Percentiles rank a stretch among this genome's conserved stretches.
Conservation (phyloP, 2,329 filamentous ascomycete genomes). For the Claviceps purpurea region DNA sequence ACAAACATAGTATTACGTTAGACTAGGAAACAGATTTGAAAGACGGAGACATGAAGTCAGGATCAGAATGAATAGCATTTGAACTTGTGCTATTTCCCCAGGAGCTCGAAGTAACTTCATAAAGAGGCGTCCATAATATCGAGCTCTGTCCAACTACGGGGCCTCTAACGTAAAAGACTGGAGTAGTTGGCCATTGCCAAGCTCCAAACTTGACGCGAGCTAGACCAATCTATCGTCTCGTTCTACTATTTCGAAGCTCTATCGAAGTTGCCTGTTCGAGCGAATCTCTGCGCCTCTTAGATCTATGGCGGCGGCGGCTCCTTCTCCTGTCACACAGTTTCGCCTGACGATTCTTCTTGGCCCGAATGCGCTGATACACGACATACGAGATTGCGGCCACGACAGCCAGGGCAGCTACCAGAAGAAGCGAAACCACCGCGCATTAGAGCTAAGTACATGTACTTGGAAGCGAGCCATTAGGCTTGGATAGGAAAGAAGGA, state of each 20-base stretch:
- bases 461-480: not conserved
- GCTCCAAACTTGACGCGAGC: not conserved
- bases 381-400: not conserved
- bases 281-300: not conserved
- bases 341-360: not conserved
- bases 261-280: not conserved
- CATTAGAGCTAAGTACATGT: not conserved
- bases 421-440: not conserved
- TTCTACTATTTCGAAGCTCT: not conserved
- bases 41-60: too few species aligned
- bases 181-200: too few species aligned
- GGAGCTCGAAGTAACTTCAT: too few species aligned
- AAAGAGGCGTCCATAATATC: too few species aligned
- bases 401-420: conserved; percentile 1
- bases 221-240: not conserved
- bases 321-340: not conserved
- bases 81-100: too few species aligned
- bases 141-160: too few species aligned
- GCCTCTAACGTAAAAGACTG: too few species aligned
- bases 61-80: too few species aligned
- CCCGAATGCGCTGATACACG: not conserved
- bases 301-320: not conserved
- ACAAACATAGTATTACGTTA: too few species aligned
- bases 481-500: not conserved
- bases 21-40: too few species aligned